These are phyloP conservation scores for Trichoderma parareesei DNA, from an alignment of 495 filamentous ascomycete species.

Conservation along the genomic window DNA sequence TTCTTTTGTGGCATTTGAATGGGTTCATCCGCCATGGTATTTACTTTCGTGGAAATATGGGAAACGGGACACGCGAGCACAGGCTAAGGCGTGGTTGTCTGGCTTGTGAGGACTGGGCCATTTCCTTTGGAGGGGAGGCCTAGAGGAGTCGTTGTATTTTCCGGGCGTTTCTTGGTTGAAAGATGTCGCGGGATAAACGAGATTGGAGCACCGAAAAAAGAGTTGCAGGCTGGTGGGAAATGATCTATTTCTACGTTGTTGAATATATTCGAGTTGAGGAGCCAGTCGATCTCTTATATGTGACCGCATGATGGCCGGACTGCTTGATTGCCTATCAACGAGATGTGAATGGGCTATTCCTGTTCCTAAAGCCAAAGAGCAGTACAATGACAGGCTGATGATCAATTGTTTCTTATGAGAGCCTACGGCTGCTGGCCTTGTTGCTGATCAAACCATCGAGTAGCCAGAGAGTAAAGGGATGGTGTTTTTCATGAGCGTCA, in stretches of 20 bases:
- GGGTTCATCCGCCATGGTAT: background rate
- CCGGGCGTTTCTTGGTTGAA: background rate
- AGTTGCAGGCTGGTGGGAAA: background rate
- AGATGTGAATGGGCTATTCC: no score
- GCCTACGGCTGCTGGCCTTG: no score
- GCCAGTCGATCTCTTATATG: no score
- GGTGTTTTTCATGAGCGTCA: no score
- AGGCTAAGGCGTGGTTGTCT: no score
- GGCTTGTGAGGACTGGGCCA: background rate
- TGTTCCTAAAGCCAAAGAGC: no score
- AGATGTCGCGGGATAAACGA: background rate
- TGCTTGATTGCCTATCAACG: no score
- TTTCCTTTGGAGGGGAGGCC: background rate
- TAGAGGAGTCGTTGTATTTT: background rate
- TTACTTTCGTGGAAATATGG: background rate
- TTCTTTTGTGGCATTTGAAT: background rate
- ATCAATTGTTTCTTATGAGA: no score
- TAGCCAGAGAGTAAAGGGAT: no score
- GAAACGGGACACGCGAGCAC: background rate
- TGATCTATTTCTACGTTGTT: background rate
- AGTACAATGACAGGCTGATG: no score
- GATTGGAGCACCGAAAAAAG: background rate
- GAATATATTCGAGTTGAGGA: background rate
- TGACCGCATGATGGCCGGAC: no score
- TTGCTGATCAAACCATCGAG: no score